Conservation (phyloP, 176 grass and related monocot species). For the Bothriochloa decipiens region DNA sequence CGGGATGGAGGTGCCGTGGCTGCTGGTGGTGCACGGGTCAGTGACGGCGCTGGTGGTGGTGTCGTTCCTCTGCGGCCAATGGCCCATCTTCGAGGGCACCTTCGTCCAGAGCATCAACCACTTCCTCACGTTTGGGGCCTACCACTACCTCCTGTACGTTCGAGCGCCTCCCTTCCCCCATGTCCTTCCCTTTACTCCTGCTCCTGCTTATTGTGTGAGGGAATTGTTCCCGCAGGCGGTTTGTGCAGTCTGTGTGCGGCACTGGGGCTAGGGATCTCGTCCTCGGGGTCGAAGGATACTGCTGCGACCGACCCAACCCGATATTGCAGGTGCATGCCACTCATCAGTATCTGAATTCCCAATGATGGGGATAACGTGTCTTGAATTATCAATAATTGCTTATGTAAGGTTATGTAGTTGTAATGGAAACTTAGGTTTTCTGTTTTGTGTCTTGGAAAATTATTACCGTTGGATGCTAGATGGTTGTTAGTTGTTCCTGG, state of each 20-base stretch:
- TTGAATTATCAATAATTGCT: background rate
- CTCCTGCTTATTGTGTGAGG: constrained; percentile 5
- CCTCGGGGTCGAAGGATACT: constrained; percentile 81
- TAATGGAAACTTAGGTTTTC: constrained; percentile 3
- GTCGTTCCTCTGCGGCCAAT: constrained; percentile 93
- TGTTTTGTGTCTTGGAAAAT: background rate
- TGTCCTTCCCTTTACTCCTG: no score
- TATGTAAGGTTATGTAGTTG: background rate
- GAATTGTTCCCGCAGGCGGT: constrained; percentile 56
- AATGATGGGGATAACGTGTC: background rate
- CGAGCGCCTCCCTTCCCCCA: background rate
- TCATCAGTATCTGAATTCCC: background rate
- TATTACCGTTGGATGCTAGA: constrained; percentile 1
- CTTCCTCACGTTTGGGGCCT: constrained; percentile 90
- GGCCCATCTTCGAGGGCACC: constrained; percentile 99
- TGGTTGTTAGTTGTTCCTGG: background rate
- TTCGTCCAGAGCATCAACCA: constrained; percentile 85
- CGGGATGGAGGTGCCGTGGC: constrained; percentile 75
- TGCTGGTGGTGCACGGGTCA: constrained; percentile 78
- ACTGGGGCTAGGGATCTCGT: constrained; percentile 77
- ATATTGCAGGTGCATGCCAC: constrained; percentile 67
- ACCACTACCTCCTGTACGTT: constrained; percentile 84
- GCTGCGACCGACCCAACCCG: constrained; percentile 90
- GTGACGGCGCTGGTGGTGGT: constrained; percentile 86
- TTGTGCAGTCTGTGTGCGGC: constrained; percentile 75